Percentiles rank a stretch among this genome's conserved stretches.
These are phyloP conservation scores for Alternaria triticina DNA, from an alignment of 2,329 filamentous ascomycete genomes.

Conservation along the genomic window DNA sequence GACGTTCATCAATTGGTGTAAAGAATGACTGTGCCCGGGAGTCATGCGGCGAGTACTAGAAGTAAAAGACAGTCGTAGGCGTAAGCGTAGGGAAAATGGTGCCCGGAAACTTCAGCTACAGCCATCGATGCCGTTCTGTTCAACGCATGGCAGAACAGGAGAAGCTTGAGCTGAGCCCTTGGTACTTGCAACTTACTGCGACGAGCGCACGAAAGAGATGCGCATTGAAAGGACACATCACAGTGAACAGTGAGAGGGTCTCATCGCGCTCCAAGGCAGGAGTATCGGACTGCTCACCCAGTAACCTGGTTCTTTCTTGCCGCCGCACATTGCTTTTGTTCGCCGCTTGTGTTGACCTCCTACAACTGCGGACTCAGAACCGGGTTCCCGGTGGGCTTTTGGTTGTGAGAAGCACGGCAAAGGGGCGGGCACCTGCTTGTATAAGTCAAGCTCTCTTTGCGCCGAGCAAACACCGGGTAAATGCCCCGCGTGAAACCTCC, in stretches of 20 bases:
- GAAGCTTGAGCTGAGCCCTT: not conserved
- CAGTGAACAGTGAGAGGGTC: not conserved
- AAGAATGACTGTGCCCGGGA: not conserved
- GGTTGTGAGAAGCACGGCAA: not conserved
- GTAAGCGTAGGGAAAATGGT: not conserved
- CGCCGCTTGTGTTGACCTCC: not conserved
- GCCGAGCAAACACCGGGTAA: slow-evolving; percentile 16
- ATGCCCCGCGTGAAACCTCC: slow-evolving; percentile 9
- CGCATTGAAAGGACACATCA: not conserved
- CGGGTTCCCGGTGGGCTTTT: not conserved
- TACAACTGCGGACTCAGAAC: not conserved
- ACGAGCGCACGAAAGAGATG: not conserved
- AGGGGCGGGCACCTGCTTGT: not conserved
- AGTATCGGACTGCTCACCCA: not conserved
- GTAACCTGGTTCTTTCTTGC: not conserved
- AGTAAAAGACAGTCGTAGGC: not conserved
- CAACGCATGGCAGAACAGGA: not conserved
- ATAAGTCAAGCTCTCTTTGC: slow-evolving; percentile 8
- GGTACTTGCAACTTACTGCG: not conserved
- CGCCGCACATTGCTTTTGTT: not conserved
- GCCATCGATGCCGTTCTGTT: not conserved
- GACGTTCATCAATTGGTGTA: not conserved
- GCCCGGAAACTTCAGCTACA: not conserved
- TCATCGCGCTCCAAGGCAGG: not conserved
- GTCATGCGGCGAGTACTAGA: not conserved